These are phyloP conservation scores for Rubroshorea leprosula DNA, from an alignment of 345 rosid genomes.

Conservation along the genomic window DNA sequence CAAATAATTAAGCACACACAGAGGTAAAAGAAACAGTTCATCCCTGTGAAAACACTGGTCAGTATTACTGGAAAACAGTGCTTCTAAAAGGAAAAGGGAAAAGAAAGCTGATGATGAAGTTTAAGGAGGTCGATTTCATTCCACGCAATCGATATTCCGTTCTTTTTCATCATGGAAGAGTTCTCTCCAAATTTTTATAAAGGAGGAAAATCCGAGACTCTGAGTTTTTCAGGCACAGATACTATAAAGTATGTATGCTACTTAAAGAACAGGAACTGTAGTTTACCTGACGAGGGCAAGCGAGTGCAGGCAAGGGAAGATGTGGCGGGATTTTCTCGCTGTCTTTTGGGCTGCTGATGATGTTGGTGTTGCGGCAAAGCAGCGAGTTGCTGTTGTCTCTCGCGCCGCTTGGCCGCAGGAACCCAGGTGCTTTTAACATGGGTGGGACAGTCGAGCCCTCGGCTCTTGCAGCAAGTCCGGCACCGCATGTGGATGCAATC, in stretches of 20 bases:
- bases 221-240: not conserved
- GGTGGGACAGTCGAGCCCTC: slow-evolving; percentile 69
- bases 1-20: not conserved
- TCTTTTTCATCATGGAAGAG: not conserved
- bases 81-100: slow-evolving; percentile 7
- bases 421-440: slow-evolving; percentile 90
- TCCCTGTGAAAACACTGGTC: slow-evolving; percentile 31
- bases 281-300: slow-evolving; percentile 44
- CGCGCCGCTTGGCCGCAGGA: slow-evolving; percentile 74
- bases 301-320: slow-evolving; percentile 14
- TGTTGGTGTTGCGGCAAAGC: slow-evolving; percentile 36
- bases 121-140: slow-evolving; percentile 13
- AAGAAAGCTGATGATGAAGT: slow-evolving; percentile 24
- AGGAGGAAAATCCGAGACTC: slow-evolving; percentile 17
- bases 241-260: not conserved
- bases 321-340: slow-evolving; percentile 35
- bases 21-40: slow-evolving; percentile 22
- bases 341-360: slow-evolving; percentile 40
- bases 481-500: slow-evolving; percentile 77
- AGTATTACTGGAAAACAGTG: slow-evolving; percentile 33
- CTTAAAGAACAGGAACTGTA: not conserved
- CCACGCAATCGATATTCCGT: slow-evolving; percentile 22
- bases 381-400: slow-evolving; percentile 42
- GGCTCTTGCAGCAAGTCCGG: slow-evolving; percentile 79
- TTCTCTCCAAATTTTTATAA: slow-evolving; percentile 18